Evolutionary conservation across 495 filamentous ascomycete species (phyloP), one percentile per base, ranked within the genome.

Genomic region (Penicillium manginii): DNA sequence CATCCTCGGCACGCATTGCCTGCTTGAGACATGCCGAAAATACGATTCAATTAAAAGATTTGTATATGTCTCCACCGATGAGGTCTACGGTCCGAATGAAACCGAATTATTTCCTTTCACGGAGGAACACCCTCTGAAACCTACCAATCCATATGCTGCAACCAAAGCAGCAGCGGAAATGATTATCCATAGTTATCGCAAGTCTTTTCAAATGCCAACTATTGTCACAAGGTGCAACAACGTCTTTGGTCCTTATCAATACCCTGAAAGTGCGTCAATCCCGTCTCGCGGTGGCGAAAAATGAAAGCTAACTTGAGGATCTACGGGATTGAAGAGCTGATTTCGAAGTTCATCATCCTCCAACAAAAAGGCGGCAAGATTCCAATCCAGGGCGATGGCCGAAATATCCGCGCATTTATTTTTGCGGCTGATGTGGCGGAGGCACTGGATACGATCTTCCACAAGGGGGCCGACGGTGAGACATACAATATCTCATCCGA

Each of bases 81-180:
- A 92, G 66, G 89, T 90, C 4, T 92, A 91, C 64, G 88, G 89
- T 49, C 88, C 91, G 68, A 86, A 87, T 19, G 83, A 45, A 4
- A 6, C 40, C 4, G 15, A 6, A 45, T 45, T 19, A 6, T n/a
- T n/a, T 45, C 40, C 40, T 19, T 45, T 45, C 15, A 4, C 40
- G 4, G 50, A 53, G 33, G 19, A 15, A 65, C 23, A 56, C 7
- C 78, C 86, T 43, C 74, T 91, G 14, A 79, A 81, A 1, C 89
- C 89, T 0, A 91, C 87, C 23, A 92, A 92, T 63, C 89, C 89
- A 21, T 92, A 92, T 59, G 84, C 88, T 9, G 89, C 88, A 2
- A 86, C 82, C 70, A 92, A 92, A 68, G 89, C 89, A 0, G 88
- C 89, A 2, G 88, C 88, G 17, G 89, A 91, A 73, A 92, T 91